A percentile compares a stretch with the other conserved stretches of the same genome.
Evolutionary conservation across 768 basidiomycete genomes (phyloP).

Genomic region (Mycena kentingensis): DNA sequence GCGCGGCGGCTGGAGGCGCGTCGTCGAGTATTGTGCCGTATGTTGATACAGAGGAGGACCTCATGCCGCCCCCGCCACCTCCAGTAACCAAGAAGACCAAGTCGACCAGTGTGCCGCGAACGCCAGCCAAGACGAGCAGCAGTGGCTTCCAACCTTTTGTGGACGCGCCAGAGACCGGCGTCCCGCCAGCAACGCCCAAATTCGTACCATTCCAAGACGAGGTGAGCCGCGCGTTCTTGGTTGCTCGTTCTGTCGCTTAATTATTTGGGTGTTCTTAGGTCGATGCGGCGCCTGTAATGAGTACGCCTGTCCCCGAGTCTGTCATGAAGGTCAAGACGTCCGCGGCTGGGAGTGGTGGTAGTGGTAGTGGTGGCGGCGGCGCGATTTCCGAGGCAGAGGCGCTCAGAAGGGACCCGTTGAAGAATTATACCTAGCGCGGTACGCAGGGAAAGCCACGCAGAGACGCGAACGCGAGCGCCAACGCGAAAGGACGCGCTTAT

Average conservation of each 20-base stretch:
- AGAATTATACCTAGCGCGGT: conserved; percentile 54
- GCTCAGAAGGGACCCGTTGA: conserved; percentile 75
- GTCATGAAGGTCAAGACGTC: conserved; percentile 64
- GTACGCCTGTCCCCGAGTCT: conserved; percentile 47
- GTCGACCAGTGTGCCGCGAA: conserved; percentile 15
- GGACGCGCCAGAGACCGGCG: conserved; percentile 34
- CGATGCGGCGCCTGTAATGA: conserved; percentile 33
- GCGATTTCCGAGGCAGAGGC: conserved; percentile 73
- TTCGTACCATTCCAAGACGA: conserved; percentile 79
- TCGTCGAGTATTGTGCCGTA: conserved; percentile 57
- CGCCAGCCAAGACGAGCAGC: conserved; percentile 36
- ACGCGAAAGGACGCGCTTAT: too few species aligned
- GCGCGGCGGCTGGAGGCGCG: conserved; percentile 31
- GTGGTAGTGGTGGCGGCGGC: too few species aligned
- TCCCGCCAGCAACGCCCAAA: conserved; percentile 52
- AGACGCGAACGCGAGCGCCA: too few species aligned
- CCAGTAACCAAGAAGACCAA: conserved; percentile 23
- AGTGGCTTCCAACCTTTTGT: conserved; percentile 41
- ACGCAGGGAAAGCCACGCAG: background rate
- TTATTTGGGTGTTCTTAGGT: conserved; percentile 19
- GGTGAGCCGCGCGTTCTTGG: conserved; percentile 39
- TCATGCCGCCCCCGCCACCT: conserved; percentile 44
- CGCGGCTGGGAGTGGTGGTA: too few species aligned
- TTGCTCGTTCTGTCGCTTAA: conserved; percentile 5
- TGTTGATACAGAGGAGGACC: conserved; percentile 59